These are phyloP conservation scores for Kuraishia borneana DNA, from an alignment of 805 yeast genomes.

Conservation along the genomic window DNA sequence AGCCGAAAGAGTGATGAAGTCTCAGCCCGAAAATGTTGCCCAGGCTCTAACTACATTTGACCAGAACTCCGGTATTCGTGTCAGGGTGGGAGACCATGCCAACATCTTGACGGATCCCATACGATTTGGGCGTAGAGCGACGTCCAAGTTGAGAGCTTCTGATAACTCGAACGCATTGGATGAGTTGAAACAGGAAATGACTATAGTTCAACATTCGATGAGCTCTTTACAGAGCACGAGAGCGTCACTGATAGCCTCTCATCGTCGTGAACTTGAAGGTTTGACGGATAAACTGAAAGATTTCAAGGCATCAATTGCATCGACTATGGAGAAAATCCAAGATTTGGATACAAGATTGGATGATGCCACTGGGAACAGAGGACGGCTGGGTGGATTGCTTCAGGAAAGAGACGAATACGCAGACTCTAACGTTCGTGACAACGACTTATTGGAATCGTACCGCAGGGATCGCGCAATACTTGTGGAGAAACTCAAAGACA, in stretches of 20 bases:
- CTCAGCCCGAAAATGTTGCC: constrained; percentile 25
- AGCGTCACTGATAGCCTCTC: no score
- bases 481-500: neutral
- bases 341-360: neutral
- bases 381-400: neutral
- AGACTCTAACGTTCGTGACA: neutral
- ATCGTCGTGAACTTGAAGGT: no score
- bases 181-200: no score
- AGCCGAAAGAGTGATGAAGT: constrained; percentile 34
- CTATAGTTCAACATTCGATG: no score
- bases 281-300: no score
- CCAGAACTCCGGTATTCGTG: constrained; percentile 30
- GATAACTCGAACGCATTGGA: no score
- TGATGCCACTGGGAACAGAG: neutral
- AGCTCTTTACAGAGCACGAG: no score
- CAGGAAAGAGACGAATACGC: neutral
- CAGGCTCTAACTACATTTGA: constrained; percentile 31
- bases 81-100: constrained; percentile 27
- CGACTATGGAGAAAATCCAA: neutral
- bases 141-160: neutral
- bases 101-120: constrained; percentile 45
- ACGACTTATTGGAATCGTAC: neutral
- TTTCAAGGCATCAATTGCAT: no score
- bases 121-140: constrained; percentile 2
- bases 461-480: neutral